phyloP scores from a whole-genome alignment of 2,329 filamentous ascomycete genomes.

The Amauroascus niger region DNA sequence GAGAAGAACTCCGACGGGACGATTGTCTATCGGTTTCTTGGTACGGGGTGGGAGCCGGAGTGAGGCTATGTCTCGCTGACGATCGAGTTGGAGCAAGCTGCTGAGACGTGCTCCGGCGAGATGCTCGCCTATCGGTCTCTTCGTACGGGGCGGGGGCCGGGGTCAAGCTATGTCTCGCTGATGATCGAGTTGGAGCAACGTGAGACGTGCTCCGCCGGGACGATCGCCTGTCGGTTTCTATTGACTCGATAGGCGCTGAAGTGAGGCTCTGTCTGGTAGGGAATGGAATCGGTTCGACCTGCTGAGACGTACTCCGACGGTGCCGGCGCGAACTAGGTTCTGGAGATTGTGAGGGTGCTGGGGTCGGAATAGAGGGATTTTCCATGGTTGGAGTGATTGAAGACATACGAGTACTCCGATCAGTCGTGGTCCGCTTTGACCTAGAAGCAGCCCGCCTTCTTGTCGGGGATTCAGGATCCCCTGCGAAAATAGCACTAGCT shows the following conservation, averaged over 20 bases:
- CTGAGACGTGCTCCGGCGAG: constrained; percentile 29
- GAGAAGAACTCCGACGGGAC: constrained; percentile 6
- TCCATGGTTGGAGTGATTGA: constrained; percentile 32
- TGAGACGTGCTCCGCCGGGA: background rate
- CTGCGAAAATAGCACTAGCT: constrained; percentile 41
- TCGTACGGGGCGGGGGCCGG: constrained; percentile 49
- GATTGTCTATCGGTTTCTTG: constrained; percentile 25
- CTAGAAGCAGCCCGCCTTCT: constrained; percentile 41
- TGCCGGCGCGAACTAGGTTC: constrained; percentile 31
- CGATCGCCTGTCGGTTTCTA: constrained; percentile 25
- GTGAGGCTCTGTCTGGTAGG: constrained; percentile 20
- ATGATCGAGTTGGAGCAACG: background rate
- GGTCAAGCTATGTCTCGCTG: constrained; percentile 22
- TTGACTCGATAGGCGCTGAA: constrained; percentile 16
- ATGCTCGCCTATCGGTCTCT: constrained; percentile 30
- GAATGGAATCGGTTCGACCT: constrained; percentile 14
- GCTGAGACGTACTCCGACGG: constrained; percentile 29
- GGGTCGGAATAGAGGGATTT: constrained; percentile 39
- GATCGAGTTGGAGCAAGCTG: constrained; percentile 14
- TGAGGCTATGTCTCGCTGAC: constrained; percentile 20
- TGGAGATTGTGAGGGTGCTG: constrained; percentile 48
- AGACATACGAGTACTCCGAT: constrained; percentile 33
- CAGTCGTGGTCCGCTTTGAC: constrained; percentile 56
- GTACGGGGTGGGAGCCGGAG: constrained; percentile 16
- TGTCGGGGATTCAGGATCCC: constrained; percentile 34